Evolutionary conservation across 495 filamentous ascomycete species (phyloP).

Genomic region (Pseudevernia furfuracea): DNA sequence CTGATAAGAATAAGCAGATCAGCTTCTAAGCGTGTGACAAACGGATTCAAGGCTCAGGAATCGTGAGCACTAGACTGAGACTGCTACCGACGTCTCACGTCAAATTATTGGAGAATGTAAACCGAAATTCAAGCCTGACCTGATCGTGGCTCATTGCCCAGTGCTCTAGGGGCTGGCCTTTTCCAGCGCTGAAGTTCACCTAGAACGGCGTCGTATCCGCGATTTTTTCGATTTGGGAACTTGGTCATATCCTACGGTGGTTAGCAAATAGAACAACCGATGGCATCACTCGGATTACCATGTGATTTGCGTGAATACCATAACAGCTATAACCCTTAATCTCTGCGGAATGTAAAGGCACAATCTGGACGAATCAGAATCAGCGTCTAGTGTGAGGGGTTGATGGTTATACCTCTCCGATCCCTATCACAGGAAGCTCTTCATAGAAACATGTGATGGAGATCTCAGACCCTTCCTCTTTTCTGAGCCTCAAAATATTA

Average conservation of each 20-base stretch:
- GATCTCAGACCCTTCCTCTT: constrained; percentile 8
- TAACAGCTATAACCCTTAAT: constrained; percentile 4
- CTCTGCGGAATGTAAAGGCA: constrained; percentile 10
- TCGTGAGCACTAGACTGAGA: no score
- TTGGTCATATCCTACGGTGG: constrained; percentile 12
- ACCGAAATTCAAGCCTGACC: not conserved
- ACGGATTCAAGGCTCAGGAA: no score
- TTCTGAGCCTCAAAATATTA: constrained; percentile 1
- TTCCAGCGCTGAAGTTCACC: constrained; percentile 14
- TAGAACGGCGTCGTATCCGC: constrained; percentile 10
- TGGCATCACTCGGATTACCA: constrained; percentile 1
- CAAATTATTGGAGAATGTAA: not conserved
- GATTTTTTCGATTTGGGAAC: constrained; percentile 10
- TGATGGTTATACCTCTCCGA: not conserved
- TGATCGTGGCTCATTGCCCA: not conserved
- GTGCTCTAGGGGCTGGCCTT: constrained; percentile 2
- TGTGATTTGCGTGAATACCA: constrained; percentile 16
- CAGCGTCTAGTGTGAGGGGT: not conserved
- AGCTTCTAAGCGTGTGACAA: no score
- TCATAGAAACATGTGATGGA: constrained; percentile 12
- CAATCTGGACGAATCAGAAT: constrained; percentile 9
- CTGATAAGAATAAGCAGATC: no score
- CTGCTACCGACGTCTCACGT: not conserved
- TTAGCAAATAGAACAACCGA: not conserved
- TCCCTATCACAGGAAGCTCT: not conserved